These are phyloP conservation scores for Plasmodium gonderi DNA, from an alignment of 169 alveolate genomes.

Conservation along the genomic window DNA sequence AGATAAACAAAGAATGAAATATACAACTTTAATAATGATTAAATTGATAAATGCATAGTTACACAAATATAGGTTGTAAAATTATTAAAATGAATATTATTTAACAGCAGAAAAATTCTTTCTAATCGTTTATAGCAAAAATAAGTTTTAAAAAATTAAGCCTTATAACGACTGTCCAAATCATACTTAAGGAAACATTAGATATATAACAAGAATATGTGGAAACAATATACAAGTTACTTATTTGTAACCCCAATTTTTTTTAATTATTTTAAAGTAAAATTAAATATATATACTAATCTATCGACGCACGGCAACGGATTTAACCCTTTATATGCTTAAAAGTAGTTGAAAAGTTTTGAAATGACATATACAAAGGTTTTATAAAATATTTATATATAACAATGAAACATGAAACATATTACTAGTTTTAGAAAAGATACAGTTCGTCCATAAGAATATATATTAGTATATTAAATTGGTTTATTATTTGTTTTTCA, in stretches of 20 bases:
- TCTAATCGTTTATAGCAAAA: background rate
- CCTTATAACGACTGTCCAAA: background rate
- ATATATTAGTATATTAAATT: no score
- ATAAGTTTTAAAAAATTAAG: background rate
- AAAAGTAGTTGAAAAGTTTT: background rate
- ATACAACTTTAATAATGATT: background rate
- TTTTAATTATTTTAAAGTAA: no score
- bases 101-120: background rate
- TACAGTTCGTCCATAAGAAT: no score
- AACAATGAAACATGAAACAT: background rate
- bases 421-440: background rate
- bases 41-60: background rate
- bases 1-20: background rate
- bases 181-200: background rate
- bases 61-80: no score
- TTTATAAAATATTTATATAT: background rate
- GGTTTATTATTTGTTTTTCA: no score
- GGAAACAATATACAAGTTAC: no score
- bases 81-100: no score
- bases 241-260: no score
- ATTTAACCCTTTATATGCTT: background rate
- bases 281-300: background rate
- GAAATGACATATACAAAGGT: background rate
- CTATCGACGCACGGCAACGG: background rate
- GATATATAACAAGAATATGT: background rate